These are phyloP conservation scores for Fusarium siculi DNA, from an alignment of 2,329 filamentous ascomycete species.

Conservation along the genomic window DNA sequence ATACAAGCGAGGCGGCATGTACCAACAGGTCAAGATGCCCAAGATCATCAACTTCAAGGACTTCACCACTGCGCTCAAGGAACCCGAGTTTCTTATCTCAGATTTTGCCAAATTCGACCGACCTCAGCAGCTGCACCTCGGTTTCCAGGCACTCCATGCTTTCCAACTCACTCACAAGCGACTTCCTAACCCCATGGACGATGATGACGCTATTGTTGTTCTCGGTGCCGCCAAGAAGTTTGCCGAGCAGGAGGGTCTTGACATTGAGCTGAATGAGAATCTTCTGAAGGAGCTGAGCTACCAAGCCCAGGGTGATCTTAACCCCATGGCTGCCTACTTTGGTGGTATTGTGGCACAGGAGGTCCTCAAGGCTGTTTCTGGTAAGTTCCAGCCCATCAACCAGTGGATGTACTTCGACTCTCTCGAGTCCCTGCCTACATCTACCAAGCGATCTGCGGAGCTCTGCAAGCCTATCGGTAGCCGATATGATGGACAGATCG, in stretches of 20 bases:
- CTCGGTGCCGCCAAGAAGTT: constrained; percentile 80
- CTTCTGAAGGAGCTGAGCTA: constrained; percentile 92
- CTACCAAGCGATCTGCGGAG: constrained; percentile 80
- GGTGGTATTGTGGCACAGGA: constrained; percentile 95
- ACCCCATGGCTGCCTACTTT: constrained; percentile 93
- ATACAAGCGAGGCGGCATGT: constrained; percentile 90
- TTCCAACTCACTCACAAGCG: constrained; percentile 81
- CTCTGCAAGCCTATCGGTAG: constrained; percentile 85
- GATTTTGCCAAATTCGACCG: constrained; percentile 99
- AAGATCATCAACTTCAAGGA: constrained; percentile 91
- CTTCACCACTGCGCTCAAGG: constrained; percentile 80
- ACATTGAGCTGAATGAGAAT: constrained; percentile 87
- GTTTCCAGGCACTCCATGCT: constrained; percentile 89
- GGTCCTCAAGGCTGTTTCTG: constrained; percentile 94
- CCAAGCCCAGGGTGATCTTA: constrained; percentile 91
- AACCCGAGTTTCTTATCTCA: constrained; percentile 89
- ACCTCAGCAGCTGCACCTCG: constrained; percentile 89
- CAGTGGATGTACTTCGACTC: constrained; percentile 99
- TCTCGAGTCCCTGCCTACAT: constrained; percentile 89
- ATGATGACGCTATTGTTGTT: constrained; percentile 83
- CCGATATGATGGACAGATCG: constrained; percentile 96
- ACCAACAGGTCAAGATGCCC: constrained; percentile 98
- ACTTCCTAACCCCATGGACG: constrained; percentile 84
- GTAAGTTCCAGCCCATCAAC: constrained; percentile 95
- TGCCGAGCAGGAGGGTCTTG: constrained; percentile 73